Base-by-base conservation (phyloP, 2,329 filamentous ascomycete species). In the Colletotrichum sp. region DNA sequence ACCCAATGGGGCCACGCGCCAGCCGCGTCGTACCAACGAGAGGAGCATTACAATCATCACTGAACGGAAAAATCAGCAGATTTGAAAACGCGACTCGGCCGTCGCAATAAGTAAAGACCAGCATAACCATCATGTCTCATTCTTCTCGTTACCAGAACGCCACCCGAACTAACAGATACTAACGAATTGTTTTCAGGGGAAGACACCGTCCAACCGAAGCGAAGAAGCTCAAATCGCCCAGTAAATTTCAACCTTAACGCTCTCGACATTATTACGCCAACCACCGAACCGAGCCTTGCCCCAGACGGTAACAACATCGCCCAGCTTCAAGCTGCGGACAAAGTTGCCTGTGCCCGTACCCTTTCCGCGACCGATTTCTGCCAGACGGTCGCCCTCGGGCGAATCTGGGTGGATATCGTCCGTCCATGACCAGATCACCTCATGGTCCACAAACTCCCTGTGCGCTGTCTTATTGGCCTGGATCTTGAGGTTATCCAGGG, bases 221-320 rank as follows among this genome's bases (percentile, higher is more conserved):
- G 0, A 4, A 30, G 3, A 0, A 28, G 4, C 8, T 84, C 81
- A 91, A 76, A 82, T 80, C 1, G 90, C 89, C 90, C 90, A 93
- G 79, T 91, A 93, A 30, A 93, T 85, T 73, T 91, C 89, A 34
- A 93, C 83, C 80, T 86, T 85, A 3, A 89, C 88, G 15, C 82
- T 85, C 63, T 89, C 81, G 12, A 93, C 81, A 15, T 82, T 68
- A 76, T 93, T 93, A 2, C 70, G 61, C 92, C 92, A 93, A 0
- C 83, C 87, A 0, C 80, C 82, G 71, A 91, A 93, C 74, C 91
- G 87, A 3, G 90, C 87, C 82, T 90, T 92, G 1, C 84, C 91
- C 92, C 92, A 93, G 3, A 93, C 79, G 0, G 91, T 93, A 13
- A 93, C 83, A 21, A 92, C 87, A 78, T 93, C 92, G 1, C 92